These are phyloP conservation scores for Penicillium hordei DNA, from an alignment of 2,329 filamentous ascomycete species.

Conservation along the genomic window DNA sequence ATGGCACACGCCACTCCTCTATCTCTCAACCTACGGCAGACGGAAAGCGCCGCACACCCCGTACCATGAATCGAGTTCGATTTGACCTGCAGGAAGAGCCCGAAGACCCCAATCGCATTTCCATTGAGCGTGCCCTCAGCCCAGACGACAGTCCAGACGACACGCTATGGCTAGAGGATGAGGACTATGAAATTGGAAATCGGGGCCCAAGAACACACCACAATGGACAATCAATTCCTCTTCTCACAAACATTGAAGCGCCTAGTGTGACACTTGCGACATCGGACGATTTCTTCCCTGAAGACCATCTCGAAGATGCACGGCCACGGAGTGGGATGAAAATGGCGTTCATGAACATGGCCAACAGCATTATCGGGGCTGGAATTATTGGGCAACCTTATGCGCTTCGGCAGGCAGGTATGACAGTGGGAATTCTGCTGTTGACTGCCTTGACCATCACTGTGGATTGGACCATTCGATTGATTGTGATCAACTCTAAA, in stretches of 20 bases:
- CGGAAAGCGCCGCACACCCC: conserved; percentile 50
- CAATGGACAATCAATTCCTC: conserved; percentile 59
- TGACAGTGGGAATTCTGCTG: conserved; percentile 75
- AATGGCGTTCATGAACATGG: conserved; percentile 99
- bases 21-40: conserved; percentile 41
- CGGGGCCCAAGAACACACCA: conserved; percentile 38
- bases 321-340: conserved; percentile 81
- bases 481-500: conserved; percentile 98
- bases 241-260: conserved; percentile 80
- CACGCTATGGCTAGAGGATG: conserved; percentile 54
- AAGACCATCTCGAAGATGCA: conserved; percentile 59
- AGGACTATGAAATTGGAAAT: conserved; percentile 58
- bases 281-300: conserved; percentile 56
- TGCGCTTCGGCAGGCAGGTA: conserved; percentile 88
- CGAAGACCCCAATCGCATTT: conserved; percentile 27
- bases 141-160: conserved; percentile 34
- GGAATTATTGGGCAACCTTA: conserved; percentile 84
- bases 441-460: conserved; percentile 76
- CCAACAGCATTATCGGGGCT: conserved; percentile 89
- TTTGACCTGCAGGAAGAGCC: conserved; percentile 59
- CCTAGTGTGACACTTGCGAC: conserved; percentile 73
- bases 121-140: conserved; percentile 34
- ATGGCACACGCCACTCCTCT: conserved; percentile 41
- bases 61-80: conserved; percentile 71
- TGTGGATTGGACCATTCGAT: conserved; percentile 94